Conservation (phyloP, 2,329 filamentous ascomycete species). For the Amphichorda felina region DNA sequence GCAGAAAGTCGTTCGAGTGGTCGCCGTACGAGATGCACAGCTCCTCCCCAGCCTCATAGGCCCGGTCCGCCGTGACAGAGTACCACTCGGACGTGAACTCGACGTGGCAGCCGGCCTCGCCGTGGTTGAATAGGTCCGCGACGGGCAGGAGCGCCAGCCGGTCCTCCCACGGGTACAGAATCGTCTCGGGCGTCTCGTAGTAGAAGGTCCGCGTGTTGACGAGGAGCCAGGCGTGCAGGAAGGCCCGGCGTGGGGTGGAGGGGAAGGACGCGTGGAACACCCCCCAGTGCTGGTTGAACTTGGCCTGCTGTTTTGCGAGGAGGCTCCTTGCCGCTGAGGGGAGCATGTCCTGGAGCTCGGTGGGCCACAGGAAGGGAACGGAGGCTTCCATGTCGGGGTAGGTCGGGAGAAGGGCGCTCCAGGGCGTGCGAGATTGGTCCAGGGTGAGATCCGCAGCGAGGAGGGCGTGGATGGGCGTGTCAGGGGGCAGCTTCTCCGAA, state of each 20-base stretch:
- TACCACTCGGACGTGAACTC: slow-evolving; percentile 37
- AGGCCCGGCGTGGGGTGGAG: slow-evolving; percentile 20
- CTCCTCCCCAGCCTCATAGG: slow-evolving; percentile 48
- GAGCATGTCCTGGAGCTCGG: slow-evolving; percentile 30
- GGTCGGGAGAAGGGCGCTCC: slow-evolving; percentile 58
- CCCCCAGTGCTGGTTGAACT: slow-evolving; percentile 27
- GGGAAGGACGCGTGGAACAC: slow-evolving; percentile 14
- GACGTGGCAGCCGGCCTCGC: slow-evolving; percentile 38
- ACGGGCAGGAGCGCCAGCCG: slow-evolving; percentile 54
- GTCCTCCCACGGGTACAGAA: slow-evolving; percentile 30
- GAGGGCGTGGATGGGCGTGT: slow-evolving; percentile 52
- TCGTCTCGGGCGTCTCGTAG: slow-evolving; percentile 26
- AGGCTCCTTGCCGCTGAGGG: slow-evolving; percentile 30
- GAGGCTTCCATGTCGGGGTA: slow-evolving; percentile 39
- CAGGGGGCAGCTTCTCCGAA: slow-evolving; percentile 31
- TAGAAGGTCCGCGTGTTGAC: slow-evolving; percentile 47
- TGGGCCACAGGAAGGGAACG: slow-evolving; percentile 32
- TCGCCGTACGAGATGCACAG: slow-evolving; percentile 58
- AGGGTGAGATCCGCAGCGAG: slow-evolving; percentile 58
- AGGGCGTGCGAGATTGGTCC: slow-evolving; percentile 37
- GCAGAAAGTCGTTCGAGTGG: slow-evolving; percentile 61
- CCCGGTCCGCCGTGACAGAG: slow-evolving; percentile 35
- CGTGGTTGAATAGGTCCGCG: slow-evolving; percentile 53
- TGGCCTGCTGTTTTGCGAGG: slow-evolving; percentile 37
- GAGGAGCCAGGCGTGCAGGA: slow-evolving; percentile 36